Base-by-base conservation (phyloP, 495 filamentous ascomycete species). In the Venustampulla echinocandica region DNA sequence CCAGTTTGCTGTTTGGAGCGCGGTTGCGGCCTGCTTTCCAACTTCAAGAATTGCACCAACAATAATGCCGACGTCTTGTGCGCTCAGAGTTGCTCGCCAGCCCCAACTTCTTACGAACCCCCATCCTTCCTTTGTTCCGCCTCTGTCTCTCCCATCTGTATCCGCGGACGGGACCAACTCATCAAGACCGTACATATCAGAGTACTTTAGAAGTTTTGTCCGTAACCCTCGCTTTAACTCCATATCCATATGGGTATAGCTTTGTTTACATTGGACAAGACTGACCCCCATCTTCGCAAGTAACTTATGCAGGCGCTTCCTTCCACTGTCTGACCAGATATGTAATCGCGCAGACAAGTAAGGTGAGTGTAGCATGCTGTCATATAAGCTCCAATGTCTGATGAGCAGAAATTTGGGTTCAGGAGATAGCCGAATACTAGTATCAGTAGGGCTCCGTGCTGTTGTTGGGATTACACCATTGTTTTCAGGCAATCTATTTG, bases 241-340 rank as follows among this genome's bases (percentile, higher is more conserved):
- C 85, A 97, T 90, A 61, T 98, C 93, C 88, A 98, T 95, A 64
- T 98, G 92, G 1, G 89, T 85, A 61, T 98, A 98, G 57, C 76
- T 90, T 61, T 96, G 90, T 52, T 87, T 87, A 66, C 89, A 95
- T 69, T 97, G 90, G 15, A 77, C 84, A 23, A 97, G 69, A 62
- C 84, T 90, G 54, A 98, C 86, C 19, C 92, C 92, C 93, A 98
- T 98, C 63, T 96, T 98, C 25, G 92, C 92, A 10, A 98, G 73
- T 0, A 98, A 73, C 59, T 95, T 96, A 64, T 97, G 87, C n/a
- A 98, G 69, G 30, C 90, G 78, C 61, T 95, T 94, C 18, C 84
- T 70, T 14, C 92, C 92, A 30, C 70, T 73, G 34, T 96, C 92
- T 48, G 80, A 93, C 93, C 93, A 98, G 18, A 95, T 88, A 61